These are phyloP conservation scores for Pyrenochaeta sp. DNA, from an alignment of 2,329 filamentous ascomycete genomes.

Conservation along the genomic window DNA sequence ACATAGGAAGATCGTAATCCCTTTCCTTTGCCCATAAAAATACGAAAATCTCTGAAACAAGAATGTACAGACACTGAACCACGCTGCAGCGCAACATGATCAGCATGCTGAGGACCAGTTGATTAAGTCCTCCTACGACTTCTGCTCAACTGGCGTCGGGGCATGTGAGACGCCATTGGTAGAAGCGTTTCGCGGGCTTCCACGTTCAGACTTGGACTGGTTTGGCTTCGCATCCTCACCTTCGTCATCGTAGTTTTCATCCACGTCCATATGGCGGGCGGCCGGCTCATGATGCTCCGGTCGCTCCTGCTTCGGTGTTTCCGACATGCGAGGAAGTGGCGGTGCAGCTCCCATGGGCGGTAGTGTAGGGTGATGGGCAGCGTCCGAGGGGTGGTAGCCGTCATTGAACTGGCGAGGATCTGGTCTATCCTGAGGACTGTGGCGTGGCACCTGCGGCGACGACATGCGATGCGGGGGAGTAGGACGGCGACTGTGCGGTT, in stretches of 20 bases:
- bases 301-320: slow-evolving; percentile 50
- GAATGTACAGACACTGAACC: neutral
- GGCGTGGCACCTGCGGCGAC: slow-evolving; percentile 71
- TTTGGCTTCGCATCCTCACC: slow-evolving; percentile 78
- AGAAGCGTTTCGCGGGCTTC: slow-evolving; percentile 51
- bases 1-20: neutral
- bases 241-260: slow-evolving; percentile 97
- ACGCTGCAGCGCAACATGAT: neutral
- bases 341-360: slow-evolving; percentile 56
- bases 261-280: slow-evolving; percentile 93
- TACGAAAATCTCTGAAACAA: neutral
- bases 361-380: slow-evolving; percentile 81
- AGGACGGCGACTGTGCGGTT: slow-evolving; percentile 77
- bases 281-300: slow-evolving; percentile 75
- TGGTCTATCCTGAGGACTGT: slow-evolving; percentile 74
- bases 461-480: slow-evolving; percentile 58
- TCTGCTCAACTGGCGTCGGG: slow-evolving; percentile 48
- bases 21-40: neutral
- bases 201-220: slow-evolving; percentile 54
- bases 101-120: neutral
- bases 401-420: slow-evolving; percentile 72
- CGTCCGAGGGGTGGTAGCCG: slow-evolving; percentile 89
- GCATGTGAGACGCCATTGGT: slow-evolving; percentile 46
- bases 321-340: slow-evolving; percentile 64
- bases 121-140: slow-evolving; percentile 31